Evolutionary conservation across 2,329 filamentous ascomycete genomes (phyloP), one percentile per base, ranked within the genome.

Genomic region (Apiospora arundinis): DNA sequence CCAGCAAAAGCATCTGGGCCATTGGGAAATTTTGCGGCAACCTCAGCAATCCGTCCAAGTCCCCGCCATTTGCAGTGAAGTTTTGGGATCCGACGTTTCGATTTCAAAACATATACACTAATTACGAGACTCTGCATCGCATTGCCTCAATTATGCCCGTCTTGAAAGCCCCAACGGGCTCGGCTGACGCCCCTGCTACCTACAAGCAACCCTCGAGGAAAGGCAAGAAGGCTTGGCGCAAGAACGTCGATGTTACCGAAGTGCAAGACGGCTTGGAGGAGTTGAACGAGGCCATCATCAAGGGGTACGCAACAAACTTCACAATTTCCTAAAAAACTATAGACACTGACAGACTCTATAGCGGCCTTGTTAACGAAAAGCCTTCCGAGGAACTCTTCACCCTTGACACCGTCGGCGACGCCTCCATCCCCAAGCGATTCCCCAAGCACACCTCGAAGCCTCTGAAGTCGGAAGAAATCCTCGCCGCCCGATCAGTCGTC

Each of bases 161-260:
- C 37, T 76, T 90, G 40, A 82, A 83, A 75, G 82, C 84, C 67
- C 82, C 82, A 67, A 81, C 85, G 52, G 87, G 83, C 72, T 83
- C 87, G 46, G 82, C 83, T 16, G 83, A 87, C 46, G 92, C 93
- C 23, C 95, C 95, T 14, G 90, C 92, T 74, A 94, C 97, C 76
- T 91, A 92, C 83, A 95, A 90, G 74, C 96, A 99, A 82, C 90
- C 95, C 37, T 98, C 95, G 6, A 89, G 96, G 80, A 99, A 99
- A 82, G 96, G 97, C 77, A 98, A 98, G 84, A 98, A 97, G 85
- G 95, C 96, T 44, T 99, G 96, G 96, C 90, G 96, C 80, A 99
- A 98, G 83, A 97, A 99, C 84, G 94, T 99, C 82, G 94, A 99
- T 83, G 90, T 98, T 73, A 92, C 93, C 40, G 92, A 97, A 74